Percentiles rank a stretch among this genome's conserved stretches.
Evolutionary conservation across 441 rosid genomes (phyloP).

Genomic region (Macaranga tanarius): DNA sequence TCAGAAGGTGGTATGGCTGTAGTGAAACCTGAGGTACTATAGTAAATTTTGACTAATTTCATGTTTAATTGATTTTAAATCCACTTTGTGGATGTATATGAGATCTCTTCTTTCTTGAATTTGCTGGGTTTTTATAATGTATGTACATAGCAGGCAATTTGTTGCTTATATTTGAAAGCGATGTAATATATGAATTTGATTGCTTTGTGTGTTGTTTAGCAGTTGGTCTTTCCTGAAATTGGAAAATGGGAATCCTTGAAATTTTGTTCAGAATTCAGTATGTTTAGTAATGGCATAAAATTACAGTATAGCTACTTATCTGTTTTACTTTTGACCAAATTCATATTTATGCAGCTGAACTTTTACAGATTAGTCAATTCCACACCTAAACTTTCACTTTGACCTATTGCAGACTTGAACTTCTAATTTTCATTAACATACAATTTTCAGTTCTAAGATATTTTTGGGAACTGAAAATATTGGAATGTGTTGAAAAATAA

Average conservation of each 20-base stretch:
- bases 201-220: background rate
- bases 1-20: conserved; percentile 51
- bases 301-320: background rate
- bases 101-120: background rate
- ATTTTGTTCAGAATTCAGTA: conserved; percentile 6
- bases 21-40: conserved; percentile 53
- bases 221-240: background rate
- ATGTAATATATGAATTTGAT: background rate
- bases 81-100: background rate
- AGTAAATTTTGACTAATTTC: background rate
- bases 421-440: too few species aligned
- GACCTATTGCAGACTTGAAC: too few species aligned
- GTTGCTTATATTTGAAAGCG: background rate
- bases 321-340: background rate
- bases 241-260: background rate
- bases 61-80: background rate
- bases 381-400: too few species aligned
- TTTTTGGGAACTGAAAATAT: too few species aligned
- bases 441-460: too few species aligned
- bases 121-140: background rate
- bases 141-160: background rate
- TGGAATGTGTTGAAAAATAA: too few species aligned
- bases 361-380: too few species aligned
- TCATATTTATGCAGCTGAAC: too few species aligned
- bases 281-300: background rate